Conservation (phyloP, 2,329 filamentous ascomycete species). For the Clonostachys rosea region DNA sequence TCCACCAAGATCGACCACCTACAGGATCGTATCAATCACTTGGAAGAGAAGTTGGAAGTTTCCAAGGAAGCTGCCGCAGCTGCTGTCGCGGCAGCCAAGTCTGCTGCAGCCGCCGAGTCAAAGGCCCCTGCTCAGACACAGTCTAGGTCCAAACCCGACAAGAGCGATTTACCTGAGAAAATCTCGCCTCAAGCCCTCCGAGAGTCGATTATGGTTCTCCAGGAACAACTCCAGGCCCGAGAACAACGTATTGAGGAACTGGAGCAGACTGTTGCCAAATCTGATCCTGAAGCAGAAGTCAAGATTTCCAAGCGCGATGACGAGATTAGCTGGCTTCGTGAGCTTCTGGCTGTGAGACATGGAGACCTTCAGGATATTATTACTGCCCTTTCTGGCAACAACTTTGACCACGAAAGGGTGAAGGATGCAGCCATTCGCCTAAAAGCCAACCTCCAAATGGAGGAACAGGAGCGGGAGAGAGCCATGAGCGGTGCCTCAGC, state of each 20-base stretch:
- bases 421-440: slow-evolving; percentile 90
- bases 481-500: slow-evolving; percentile 67
- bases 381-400: slow-evolving; percentile 66
- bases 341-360: slow-evolving; percentile 84
- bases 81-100: slow-evolving; percentile 71
- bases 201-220: slow-evolving; percentile 92
- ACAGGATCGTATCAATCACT: slow-evolving; percentile 76
- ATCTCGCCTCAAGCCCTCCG: slow-evolving; percentile 92
- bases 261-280: slow-evolving; percentile 62
- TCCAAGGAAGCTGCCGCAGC: slow-evolving; percentile 82
- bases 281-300: slow-evolving; percentile 71
- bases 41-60: slow-evolving; percentile 89
- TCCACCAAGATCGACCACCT: slow-evolving; percentile 82
- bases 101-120: slow-evolving; percentile 36
- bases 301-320: slow-evolving; percentile 91
- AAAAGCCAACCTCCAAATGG: slow-evolving; percentile 94
- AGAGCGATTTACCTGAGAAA: slow-evolving; percentile 65
- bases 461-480: slow-evolving; percentile 90
- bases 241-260: slow-evolving; percentile 87
- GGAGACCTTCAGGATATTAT: slow-evolving; percentile 94
- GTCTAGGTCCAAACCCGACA: slow-evolving; percentile 27
- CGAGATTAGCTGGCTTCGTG: slow-evolving; percentile 91
- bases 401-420: slow-evolving; percentile 73
- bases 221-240: slow-evolving; percentile 93
- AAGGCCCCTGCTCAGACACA: slow-evolving; percentile 10